Evolutionary conservation across 176 grass and related monocot species (phyloP), one percentile per base, ranked within the genome.

Genomic region (Zea mays): DNA sequence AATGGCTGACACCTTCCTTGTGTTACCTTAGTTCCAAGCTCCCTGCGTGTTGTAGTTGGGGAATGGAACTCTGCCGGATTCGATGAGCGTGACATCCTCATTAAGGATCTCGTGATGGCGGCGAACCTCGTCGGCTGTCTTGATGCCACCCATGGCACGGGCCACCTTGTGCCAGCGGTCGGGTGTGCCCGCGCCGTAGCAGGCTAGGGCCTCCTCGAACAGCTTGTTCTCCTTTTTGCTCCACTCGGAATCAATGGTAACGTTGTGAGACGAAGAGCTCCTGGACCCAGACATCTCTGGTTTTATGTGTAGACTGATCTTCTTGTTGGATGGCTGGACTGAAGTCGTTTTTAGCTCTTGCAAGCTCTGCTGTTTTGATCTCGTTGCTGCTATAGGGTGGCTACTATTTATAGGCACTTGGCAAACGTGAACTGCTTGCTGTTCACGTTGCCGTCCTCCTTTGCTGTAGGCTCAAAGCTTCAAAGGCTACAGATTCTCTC

Each of bases 131-230:
- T 93, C 96, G 0, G 86, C 90, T 1, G 96, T 88, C 87, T 77
- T 97, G 47, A 74, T 93, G 11, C 91, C 87, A 12, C 89, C 89
- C 71, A 97, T 84, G 69, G 87, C 87, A 2, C 85, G 86, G 8
- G 95, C 86, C 43, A 97, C 89, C 75, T 97, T 94, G 59, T 86
- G 82, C 91, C 91, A 97, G 62, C 87, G 91, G 66, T 97, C 91
- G 7, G 91, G 91, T 4, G 95, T 94, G 69, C 71, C 95, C 70
- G 91, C 84, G 45, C 86, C 83, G 3, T 90, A 90, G 67, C 73
- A 82, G 3, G 95, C 91, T 36, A 97, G 83, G 9, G 81, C 91
- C 82, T 91, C 79, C 81, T 97, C 95, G 27, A 97, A 97, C 71
- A 84, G 83, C 85, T 97, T 97, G 80, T 97, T 90, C 77, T 97